phyloP scores from a whole-genome alignment of 768 basidiomycete species.

The Scleroderma bovista region DNA sequence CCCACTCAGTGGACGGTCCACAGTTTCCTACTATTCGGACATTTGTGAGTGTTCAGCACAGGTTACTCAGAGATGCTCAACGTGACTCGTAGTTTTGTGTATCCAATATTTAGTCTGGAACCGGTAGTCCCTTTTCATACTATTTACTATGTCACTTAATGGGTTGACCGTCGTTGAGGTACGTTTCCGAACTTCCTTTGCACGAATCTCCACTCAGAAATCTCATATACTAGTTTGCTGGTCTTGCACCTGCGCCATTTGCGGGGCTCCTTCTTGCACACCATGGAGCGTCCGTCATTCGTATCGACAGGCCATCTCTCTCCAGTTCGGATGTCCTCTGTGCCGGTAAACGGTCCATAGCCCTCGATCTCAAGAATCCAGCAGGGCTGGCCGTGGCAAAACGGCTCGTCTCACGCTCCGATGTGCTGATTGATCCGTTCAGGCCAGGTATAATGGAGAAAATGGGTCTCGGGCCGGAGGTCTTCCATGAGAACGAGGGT shows the following conservation, averaged over 20 bases:
- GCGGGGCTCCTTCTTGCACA: constrained; percentile 74
- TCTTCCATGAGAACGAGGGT: constrained; percentile 52
- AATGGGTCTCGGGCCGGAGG: constrained; percentile 68
- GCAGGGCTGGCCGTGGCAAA: constrained; percentile 52
- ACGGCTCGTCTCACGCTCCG: constrained; percentile 59
- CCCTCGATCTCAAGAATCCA: constrained; percentile 58
- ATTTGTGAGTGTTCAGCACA: no score
- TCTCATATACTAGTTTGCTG: constrained; percentile 53
- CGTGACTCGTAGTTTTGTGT: no score
- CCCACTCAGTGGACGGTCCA: no score
- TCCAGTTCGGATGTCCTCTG: constrained; percentile 48
- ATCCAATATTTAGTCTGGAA: no score
- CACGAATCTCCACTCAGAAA: neutral
- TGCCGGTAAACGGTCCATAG: constrained; percentile 72
- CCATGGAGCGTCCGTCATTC: constrained; percentile 70
- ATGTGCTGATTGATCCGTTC: constrained; percentile 80
- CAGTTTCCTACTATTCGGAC: no score
- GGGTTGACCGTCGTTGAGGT: constrained; percentile 51
- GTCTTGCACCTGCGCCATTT: constrained; percentile 78
- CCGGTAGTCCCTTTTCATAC: neutral
- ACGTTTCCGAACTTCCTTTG: neutral
- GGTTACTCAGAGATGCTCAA: no score
- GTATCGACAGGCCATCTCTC: constrained; percentile 60
- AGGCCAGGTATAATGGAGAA: constrained; percentile 79
- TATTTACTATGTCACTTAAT: constrained; percentile 39